These are phyloP conservation scores for Naganishia albida DNA, from an alignment of 1,284 basidiomycete species.

Conservation along the genomic window DNA sequence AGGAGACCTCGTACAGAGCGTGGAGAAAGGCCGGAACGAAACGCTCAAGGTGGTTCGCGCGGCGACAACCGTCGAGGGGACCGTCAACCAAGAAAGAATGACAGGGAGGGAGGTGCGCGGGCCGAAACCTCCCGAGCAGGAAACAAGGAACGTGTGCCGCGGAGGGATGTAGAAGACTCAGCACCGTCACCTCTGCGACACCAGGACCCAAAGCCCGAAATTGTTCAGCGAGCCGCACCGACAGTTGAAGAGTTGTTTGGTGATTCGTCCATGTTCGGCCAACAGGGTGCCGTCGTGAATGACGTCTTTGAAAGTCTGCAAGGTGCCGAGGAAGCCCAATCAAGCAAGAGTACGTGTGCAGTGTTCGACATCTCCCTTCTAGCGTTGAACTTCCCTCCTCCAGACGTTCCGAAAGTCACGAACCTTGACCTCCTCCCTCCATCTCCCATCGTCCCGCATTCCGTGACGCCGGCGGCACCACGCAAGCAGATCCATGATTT, in stretches of 20 bases:
- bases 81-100: slow-evolving; percentile 1
- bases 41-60: background rate
- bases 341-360: slow-evolving; percentile 10
- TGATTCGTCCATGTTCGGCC: slow-evolving; percentile 17
- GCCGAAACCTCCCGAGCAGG: background rate
- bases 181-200: background rate
- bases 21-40: background rate
- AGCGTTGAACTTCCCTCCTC: background rate
- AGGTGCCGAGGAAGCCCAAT: background rate
- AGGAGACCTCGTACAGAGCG: slow-evolving; percentile 2
- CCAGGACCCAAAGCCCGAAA: background rate
- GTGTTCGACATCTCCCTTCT: background rate
- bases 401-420: background rate
- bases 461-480: slow-evolving; percentile 9
- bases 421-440: slow-evolving; percentile 22
- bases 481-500: slow-evolving; percentile 22
- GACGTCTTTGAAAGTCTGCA: slow-evolving; percentile 7
- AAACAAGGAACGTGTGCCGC: slow-evolving; percentile 1
- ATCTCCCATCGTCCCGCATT: slow-evolving; percentile 13
- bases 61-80: background rate
- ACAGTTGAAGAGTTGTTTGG: slow-evolving; percentile 29
- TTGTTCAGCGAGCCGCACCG: background rate
- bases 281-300: slow-evolving; percentile 16
- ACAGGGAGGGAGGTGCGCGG: background rate
- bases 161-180: background rate